Evolutionary conservation across 1,139 yeast species (phyloP), one percentile per base, ranked within the genome.

Genomic region (Yamadazyma sp.): DNA sequence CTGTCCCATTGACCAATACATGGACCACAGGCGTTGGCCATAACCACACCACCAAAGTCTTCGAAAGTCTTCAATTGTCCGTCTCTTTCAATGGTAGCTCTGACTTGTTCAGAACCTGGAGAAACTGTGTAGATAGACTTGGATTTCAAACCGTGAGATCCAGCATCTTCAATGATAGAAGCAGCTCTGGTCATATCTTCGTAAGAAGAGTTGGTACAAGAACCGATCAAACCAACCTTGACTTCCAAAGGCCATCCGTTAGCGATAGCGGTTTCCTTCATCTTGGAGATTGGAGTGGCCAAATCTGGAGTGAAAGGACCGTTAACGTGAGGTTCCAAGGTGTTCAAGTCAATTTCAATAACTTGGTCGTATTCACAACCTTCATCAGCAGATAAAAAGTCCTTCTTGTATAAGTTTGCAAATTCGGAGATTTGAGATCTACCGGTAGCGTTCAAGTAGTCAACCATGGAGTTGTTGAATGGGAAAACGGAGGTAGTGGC

Each of bases 1-100:
- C 98, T 87, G 67, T 92, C 97, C 98, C 98, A 92, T 80, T 92
- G 98, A 67, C 98, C 98, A 63, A 92, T 92, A 81, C 98, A 90
- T 69, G 98, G 98, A 68, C 98, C 98, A 80, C 98, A 90, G 49
- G 98, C 98, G 67, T 92, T 92, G 53, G 98, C 97, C 69, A 92
- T 78, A 47, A 92, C 96, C 48, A 84, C 77, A 73, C 96, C 97
- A 60, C 97, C 97, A 54, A 85, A 86, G 61, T 87, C 94, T 67
- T 83, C 81, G 71, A 92, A 89, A 56, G 90, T 84, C 61, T 85
- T 73, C 58, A 90, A 78, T 73, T 85, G 90, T 59, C 97, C 97
- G 66, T 92, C 98, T 74, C 97, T 86, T 62, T 84, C 96, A 65
- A 92, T 89, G 54, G 97, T 92, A 53, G 97, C 97, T 76, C 98